Conservation (phyloP, 1,139 yeast genomes). For the Saccharomyces pastorianus region DNA sequence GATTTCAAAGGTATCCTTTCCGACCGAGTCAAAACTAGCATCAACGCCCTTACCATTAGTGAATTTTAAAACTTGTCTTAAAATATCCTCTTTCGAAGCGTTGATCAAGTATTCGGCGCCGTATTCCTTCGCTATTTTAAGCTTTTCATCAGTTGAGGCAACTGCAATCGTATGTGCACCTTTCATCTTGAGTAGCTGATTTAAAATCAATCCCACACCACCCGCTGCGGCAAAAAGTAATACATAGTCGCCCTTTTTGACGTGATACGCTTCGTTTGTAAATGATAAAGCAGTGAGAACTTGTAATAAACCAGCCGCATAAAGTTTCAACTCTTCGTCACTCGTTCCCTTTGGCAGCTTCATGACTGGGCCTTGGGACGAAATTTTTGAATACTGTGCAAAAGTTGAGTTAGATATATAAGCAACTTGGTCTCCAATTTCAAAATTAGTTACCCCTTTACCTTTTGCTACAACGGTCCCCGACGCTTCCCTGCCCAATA, state of each 20-base stretch:
- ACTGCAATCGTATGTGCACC: slow-evolving; percentile 83
- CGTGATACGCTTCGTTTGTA: slow-evolving; percentile 54
- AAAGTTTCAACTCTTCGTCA: slow-evolving; percentile 43
- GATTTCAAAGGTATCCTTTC: slow-evolving; percentile 65
- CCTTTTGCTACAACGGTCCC: slow-evolving; percentile 72
- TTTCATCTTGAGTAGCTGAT: slow-evolving; percentile 49
- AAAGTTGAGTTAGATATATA: slow-evolving; percentile 48
- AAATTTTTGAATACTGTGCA: slow-evolving; percentile 60
- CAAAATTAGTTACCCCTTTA: slow-evolving; percentile 43
- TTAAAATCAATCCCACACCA: slow-evolving; percentile 70
- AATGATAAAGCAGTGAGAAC: slow-evolving; percentile 76
- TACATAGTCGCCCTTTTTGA: slow-evolving; percentile 58
- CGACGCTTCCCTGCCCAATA: slow-evolving; percentile 78
- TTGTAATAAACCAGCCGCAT: slow-evolving; percentile 58
- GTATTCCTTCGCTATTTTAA: slow-evolving; percentile 47
- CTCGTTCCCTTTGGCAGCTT: slow-evolving; percentile 44
- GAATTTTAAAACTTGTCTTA: slow-evolving; percentile 50
- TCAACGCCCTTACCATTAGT: slow-evolving; percentile 67
- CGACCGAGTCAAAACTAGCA: slow-evolving; percentile 73
- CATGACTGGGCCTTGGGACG: slow-evolving; percentile 33
- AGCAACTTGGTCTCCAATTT: slow-evolving; percentile 68
- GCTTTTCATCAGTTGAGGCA: slow-evolving; percentile 66
- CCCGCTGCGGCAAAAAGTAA: slow-evolving; percentile 93
- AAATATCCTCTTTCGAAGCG: slow-evolving; percentile 44
- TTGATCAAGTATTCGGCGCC: slow-evolving; percentile 76